A percentile compares a stretch with the other conserved stretches of the same genome.
Evolutionary conservation across 345 rosid genomes (phyloP).

Genomic region (Citrus mangshanensis): DNA sequence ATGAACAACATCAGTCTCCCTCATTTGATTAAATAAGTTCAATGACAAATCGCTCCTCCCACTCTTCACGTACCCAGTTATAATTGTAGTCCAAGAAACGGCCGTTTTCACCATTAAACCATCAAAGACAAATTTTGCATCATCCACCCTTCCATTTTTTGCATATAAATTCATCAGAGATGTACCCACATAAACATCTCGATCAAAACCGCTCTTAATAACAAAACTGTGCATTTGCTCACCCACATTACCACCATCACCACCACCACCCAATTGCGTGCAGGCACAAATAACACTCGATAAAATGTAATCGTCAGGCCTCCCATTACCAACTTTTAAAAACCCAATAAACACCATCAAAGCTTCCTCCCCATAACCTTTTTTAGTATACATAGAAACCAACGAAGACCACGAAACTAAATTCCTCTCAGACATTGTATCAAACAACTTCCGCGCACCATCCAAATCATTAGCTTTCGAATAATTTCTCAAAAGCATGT

Average conservation of each 20-base stretch:
- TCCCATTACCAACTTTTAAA: slow-evolving; percentile 28
- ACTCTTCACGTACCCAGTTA: slow-evolving; percentile 53
- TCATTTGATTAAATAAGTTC: slow-evolving; percentile 42
- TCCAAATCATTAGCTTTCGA: slow-evolving; percentile 22
- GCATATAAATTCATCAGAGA: slow-evolving; percentile 55
- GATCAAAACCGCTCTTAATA: slow-evolving; percentile 55
- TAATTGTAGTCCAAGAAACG: slow-evolving; percentile 70
- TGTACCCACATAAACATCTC: slow-evolving; percentile 64
- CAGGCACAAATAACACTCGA: slow-evolving; percentile 68
- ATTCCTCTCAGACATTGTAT: slow-evolving; percentile 53
- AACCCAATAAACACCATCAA: slow-evolving; percentile 42
- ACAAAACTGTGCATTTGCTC: slow-evolving; percentile 55
- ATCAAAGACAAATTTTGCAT: slow-evolving; percentile 61
- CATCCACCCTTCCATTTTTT: slow-evolving; percentile 44
- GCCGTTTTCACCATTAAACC: slow-evolving; percentile 44
- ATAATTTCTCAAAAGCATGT: slow-evolving; percentile 38
- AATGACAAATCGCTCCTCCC: slow-evolving; percentile 55
- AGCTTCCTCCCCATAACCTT: slow-evolving; percentile 43
- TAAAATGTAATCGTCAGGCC: slow-evolving; percentile 58
- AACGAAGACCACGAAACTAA: slow-evolving; percentile 71
- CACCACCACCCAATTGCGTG: slow-evolving; percentile 26
- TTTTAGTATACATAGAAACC: slow-evolving; percentile 57
- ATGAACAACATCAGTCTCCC: slow-evolving; percentile 30
- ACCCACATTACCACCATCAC: slow-evolving; percentile 23
- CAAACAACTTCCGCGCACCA: slow-evolving; percentile 48